Conservation (phyloP, 306 rosid species). For the Hylodesmum podocarpum region DNA sequence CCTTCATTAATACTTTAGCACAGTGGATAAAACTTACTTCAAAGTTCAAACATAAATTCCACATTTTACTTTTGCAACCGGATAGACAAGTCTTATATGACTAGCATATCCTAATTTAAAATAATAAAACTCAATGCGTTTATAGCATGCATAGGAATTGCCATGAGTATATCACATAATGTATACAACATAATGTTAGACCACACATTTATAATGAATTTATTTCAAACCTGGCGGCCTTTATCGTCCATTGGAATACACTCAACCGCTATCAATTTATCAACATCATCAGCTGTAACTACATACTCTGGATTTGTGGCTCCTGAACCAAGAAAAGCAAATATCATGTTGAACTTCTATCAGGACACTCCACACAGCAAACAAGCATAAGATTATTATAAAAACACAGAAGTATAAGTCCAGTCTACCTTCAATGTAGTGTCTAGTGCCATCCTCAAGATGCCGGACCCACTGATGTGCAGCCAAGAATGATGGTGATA, state of each 20-base stretch:
- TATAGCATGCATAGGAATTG: slow-evolving; percentile 7
- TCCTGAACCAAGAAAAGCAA: slow-evolving; percentile 53
- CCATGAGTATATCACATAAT: background rate
- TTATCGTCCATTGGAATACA: slow-evolving; percentile 97
- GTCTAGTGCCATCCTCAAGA: slow-evolving; percentile 95
- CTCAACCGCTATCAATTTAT: slow-evolving; percentile 89
- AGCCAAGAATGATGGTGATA: slow-evolving; percentile 22
- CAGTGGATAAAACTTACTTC: background rate
- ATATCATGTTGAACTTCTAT: slow-evolving; percentile 14
- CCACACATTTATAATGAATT: slow-evolving; percentile 1
- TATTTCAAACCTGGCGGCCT: slow-evolving; percentile 81
- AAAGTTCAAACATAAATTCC: background rate
- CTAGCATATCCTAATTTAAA: background rate
- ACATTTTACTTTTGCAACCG: background rate
- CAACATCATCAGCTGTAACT: slow-evolving; percentile 94
- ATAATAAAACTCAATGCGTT: background rate
- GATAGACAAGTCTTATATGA: background rate
- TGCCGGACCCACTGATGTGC: slow-evolving; percentile 91
- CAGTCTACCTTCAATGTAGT: slow-evolving; percentile 85
- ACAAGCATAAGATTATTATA: slow-evolving; percentile 1
- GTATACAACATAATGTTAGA: slow-evolving; percentile 4
- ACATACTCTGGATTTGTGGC: slow-evolving; percentile 96
- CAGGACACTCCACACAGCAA: background rate
- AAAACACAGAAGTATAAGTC: background rate
- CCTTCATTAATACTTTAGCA: background rate